Base-by-base conservation (phyloP, 257 asterid genomes). In the Verbascum thapsus region DNA sequence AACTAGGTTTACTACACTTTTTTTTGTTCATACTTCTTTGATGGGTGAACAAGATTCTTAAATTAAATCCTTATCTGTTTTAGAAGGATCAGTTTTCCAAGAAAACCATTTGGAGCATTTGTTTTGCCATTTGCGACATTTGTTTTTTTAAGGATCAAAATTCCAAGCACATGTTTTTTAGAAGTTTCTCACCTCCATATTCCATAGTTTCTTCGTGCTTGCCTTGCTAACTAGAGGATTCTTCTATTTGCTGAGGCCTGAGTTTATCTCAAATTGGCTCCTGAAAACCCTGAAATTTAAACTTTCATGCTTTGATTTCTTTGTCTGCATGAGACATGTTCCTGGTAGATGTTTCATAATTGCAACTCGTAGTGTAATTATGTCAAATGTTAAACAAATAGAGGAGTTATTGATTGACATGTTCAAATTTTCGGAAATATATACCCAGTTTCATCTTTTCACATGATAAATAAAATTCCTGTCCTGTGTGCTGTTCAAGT, bases 361-460 rank as follows among this genome's bases (percentile, higher is more conserved):
- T 66, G 38, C 61, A 66, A 44, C 50, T 41, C 49, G 50, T 50
- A 35, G 41, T 64, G 47, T 51, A 20, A 60, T 16, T 63, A 19
- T 58, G 62, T 58, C 48, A 42, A 57, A 57, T 39, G 32, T 48
- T 30, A 40, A 48, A 15, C 16, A 15, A 41, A 22, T 5, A 23
- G 22, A 59, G 3, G 13, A 58, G 8, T 44, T 18, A 15, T 72
- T 6, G 22, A 52, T 0, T 53, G 26, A 53, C 9, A 16, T 53
- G 38, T 53, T 41, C 8, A 32, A 23, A n/a, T 12, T 53, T 16
- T 52, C 32, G 18, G 3, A 26, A 15, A 7, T 38, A 19, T 22
- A 42, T 32, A 30, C 5, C 12, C 12, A 17, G 45, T 13, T 54
- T 13, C 18, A 58, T 49, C 53, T 8, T 6, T 35, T 32, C n/a